Percentiles rank a stretch among this genome's conserved stretches.
Conservation (phyloP, 2,329 filamentous ascomycete species). For the Meredithiella fracta region DNA sequence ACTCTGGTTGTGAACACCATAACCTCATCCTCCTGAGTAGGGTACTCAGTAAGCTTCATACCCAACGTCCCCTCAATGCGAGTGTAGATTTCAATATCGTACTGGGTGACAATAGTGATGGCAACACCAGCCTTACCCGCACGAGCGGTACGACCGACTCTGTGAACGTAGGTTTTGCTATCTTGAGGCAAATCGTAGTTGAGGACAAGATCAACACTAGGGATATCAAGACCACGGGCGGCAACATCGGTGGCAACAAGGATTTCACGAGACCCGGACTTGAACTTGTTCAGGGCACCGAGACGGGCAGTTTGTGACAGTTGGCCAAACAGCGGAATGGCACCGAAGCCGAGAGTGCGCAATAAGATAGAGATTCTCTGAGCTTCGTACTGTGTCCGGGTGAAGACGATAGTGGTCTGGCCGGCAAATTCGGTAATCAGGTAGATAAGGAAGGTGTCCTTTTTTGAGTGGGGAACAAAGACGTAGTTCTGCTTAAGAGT, state of each 20-base stretch:
- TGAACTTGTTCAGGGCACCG: constrained; percentile 82
- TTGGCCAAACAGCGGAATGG: constrained; percentile 85
- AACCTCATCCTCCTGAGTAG: constrained; percentile 62
- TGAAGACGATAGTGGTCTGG: constrained; percentile 81
- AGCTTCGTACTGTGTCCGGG: constrained; percentile 78
- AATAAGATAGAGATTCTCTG: constrained; percentile 73
- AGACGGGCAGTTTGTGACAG: constrained; percentile 75
- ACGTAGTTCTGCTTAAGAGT: constrained; percentile 75
- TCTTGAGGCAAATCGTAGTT: constrained; percentile 76
- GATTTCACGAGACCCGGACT: constrained; percentile 61
- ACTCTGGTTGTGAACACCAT: constrained; percentile 66
- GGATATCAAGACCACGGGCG: constrained; percentile 80
- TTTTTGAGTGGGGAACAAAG: constrained; percentile 71
- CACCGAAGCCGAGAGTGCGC: constrained; percentile 69
- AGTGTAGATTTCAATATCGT: constrained; percentile 65
- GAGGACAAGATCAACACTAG: constrained; percentile 72
- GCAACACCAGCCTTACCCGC: constrained; percentile 74
- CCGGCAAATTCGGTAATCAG: constrained; percentile 74
- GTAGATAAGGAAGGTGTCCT: constrained; percentile 79
- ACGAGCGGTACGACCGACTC: constrained; percentile 74
- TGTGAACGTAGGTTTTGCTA: constrained; percentile 80
- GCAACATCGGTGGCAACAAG: constrained; percentile 91
- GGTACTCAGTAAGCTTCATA: constrained; percentile 55
- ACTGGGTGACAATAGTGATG: constrained; percentile 70
- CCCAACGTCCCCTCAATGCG: constrained; percentile 71